Percentiles rank a stretch among this genome's conserved stretches.
Conservation (phyloP, 2,329 filamentous ascomycete species). For the Colletotrichum sp. region DNA sequence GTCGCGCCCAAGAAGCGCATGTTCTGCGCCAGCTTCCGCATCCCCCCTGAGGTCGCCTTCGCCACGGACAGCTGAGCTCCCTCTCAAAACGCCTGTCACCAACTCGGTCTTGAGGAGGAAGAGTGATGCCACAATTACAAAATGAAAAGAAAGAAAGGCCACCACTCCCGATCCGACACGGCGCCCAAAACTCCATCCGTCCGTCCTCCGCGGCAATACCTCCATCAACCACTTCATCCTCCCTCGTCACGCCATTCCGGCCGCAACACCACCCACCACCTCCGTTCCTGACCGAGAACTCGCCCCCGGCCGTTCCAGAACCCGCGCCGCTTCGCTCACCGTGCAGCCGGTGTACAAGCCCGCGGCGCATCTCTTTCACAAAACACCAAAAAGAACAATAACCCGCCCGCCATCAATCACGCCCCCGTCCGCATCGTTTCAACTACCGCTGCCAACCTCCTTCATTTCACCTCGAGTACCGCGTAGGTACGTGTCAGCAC, state of each 20-base stretch:
- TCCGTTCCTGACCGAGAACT: background rate
- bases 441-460: background rate
- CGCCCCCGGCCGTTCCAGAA: background rate
- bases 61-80: conserved; percentile 31
- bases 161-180: background rate
- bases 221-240: background rate
- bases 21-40: conserved; percentile 92
- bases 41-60: conserved; percentile 86
- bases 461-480: background rate
- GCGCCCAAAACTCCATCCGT: background rate
- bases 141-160: background rate
- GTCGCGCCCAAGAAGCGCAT: conserved; percentile 95
- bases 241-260: background rate
- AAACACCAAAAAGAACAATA: background rate
- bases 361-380: background rate
- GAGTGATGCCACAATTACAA: background rate
- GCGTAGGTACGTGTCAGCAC: background rate
- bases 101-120: background rate
- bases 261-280: background rate
- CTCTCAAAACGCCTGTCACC: background rate
- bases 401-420: background rate
- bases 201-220: background rate
- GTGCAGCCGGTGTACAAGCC: conserved; percentile 8
- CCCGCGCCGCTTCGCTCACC: background rate
- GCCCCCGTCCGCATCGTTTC: background rate